phyloP scores from a whole-genome alignment of 768 basidiomycete species.

The Podaxis sp. region DNA sequence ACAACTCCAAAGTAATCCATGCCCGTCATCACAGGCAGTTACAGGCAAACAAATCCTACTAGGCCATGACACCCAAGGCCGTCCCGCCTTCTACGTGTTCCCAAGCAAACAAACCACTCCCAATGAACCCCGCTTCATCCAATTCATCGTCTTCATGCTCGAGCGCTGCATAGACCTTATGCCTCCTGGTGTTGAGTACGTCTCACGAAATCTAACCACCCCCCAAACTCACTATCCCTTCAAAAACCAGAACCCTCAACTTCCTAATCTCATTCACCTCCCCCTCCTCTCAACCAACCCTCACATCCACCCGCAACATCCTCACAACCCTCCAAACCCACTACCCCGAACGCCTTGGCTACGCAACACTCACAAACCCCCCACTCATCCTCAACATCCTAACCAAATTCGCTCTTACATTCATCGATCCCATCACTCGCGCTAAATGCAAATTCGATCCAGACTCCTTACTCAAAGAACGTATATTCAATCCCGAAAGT shows the following conservation, averaged over 20 bases:
- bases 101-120: constrained; percentile 75
- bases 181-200: constrained; percentile 80
- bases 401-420: constrained; percentile 74
- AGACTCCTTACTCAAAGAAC: constrained; percentile 50
- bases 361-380: constrained; percentile 71
- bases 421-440: constrained; percentile 82
- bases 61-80: constrained; percentile 67
- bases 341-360: constrained; percentile 84
- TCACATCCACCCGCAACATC: constrained; percentile 43
- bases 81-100: constrained; percentile 71
- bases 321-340: constrained; percentile 75
- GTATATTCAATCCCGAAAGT: constrained; percentile 69
- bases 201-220: too few species aligned
- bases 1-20: not conserved
- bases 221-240: too few species aligned
- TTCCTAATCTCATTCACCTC: constrained; percentile 81
- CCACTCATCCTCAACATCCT: constrained; percentile 76
- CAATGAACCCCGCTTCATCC: constrained; percentile 63
- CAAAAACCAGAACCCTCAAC: constrained; percentile 64
- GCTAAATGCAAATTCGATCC: constrained; percentile 77
- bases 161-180: constrained; percentile 78
- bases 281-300: constrained; percentile 55
- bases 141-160: constrained; percentile 73
- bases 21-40: constrained; percentile 43
- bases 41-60: constrained; percentile 83